These are phyloP conservation scores for Caryopteris hybrid DNA, from an alignment of 305 asterid species.

Conservation along the genomic window DNA sequence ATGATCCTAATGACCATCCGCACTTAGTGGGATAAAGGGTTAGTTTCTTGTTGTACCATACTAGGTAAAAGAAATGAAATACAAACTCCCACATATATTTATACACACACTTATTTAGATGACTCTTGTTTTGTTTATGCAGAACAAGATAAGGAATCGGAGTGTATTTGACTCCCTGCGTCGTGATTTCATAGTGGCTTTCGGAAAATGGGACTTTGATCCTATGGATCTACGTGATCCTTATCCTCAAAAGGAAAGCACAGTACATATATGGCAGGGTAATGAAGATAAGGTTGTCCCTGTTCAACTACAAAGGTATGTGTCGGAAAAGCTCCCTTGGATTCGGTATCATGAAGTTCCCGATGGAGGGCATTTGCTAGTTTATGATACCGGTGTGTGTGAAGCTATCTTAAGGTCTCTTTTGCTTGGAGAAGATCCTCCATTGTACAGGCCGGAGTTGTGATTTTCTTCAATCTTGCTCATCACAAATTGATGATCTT, in stretches of 20 bases:
- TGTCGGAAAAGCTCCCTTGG: slow-evolving; percentile 74
- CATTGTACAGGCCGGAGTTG: slow-evolving; percentile 48
- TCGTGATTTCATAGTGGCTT: slow-evolving; percentile 70
- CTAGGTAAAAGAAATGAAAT: background rate
- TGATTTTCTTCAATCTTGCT: slow-evolving; percentile 26
- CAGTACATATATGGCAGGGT: slow-evolving; percentile 92
- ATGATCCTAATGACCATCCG: background rate
- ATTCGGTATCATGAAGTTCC: slow-evolving; percentile 85
- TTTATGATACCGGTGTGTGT: slow-evolving; percentile 76
- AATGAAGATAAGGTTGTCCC: slow-evolving; percentile 85
- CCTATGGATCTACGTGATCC: slow-evolving; percentile 68
- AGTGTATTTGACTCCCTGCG: slow-evolving; percentile 60
- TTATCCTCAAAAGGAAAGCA: slow-evolving; percentile 40
- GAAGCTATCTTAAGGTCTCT: slow-evolving; percentile 87
- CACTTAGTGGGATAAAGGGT: background rate
- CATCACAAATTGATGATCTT: slow-evolving; percentile 29
- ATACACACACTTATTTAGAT: background rate
- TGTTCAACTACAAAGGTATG: slow-evolving; percentile 59
- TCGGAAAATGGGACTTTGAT: slow-evolving; percentile 88
- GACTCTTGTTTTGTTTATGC: slow-evolving; percentile 11
- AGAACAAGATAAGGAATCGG: slow-evolving; percentile 49
- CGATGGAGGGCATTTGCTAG: slow-evolving; percentile 89
- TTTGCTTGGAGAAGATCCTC: slow-evolving; percentile 69
- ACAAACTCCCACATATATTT: background rate
- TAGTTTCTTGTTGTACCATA: background rate